Evolutionary conservation across 495 filamentous ascomycete genomes (phyloP).

Genomic region (Neurospora sublineolata): DNA sequence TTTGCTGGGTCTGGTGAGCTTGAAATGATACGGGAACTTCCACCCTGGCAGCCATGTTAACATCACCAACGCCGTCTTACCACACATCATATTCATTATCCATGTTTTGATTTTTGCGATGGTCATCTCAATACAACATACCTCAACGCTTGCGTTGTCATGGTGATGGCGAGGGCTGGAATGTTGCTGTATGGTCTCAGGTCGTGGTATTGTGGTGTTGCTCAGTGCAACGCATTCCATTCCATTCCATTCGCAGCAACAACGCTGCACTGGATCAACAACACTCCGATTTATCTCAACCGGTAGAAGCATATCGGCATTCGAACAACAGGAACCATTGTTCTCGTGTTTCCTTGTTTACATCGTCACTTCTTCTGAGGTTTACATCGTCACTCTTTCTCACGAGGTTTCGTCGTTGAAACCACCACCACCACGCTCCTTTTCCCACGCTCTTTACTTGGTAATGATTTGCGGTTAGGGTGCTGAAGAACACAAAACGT

Average conservation of each 20-base stretch:
- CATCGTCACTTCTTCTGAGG: not conserved
- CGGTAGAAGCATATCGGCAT: not conserved
- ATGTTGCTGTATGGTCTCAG: not conserved
- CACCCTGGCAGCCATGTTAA: not conserved
- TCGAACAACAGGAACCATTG: not conserved
- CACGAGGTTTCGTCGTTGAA: not conserved
- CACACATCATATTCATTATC: constrained; percentile 3
- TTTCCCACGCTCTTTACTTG: not conserved
- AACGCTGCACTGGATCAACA: not conserved
- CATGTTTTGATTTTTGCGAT: not conserved
- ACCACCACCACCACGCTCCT: not conserved
- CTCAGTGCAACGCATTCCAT: constrained; percentile 12
- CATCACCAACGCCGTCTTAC: not conserved
- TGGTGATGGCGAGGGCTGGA: not conserved
- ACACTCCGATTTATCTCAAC: not conserved
- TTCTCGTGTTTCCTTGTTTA: not conserved
- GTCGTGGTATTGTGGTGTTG: constrained; percentile 1
- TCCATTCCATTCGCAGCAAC: constrained; percentile 4
- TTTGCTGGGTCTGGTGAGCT: not conserved
- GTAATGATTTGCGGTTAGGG: too few relatives aligned
- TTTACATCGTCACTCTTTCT: not conserved
- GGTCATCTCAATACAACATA: not conserved
- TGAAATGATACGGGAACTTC: not conserved
- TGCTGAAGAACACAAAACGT: too few relatives aligned
- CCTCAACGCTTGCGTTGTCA: not conserved